Evolutionary conservation across 1,284 basidiomycete genomes (phyloP).

Genomic region (Tilletiaria anomala): DNA sequence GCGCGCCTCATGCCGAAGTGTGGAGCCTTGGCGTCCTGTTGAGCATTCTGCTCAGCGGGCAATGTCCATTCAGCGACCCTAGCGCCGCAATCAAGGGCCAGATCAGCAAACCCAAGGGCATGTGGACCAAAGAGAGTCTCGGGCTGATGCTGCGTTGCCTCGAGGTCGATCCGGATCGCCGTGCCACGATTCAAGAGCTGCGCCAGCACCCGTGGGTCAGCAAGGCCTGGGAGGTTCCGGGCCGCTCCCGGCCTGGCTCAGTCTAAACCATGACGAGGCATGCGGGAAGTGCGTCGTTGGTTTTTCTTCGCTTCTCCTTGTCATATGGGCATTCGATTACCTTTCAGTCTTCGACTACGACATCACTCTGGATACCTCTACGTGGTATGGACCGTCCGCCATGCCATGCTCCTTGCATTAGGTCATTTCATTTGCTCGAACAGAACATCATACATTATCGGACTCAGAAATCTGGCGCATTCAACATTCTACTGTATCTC

Average conservation of each 20-base stretch:
- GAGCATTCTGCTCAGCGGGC: constrained; percentile 68
- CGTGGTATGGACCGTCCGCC: too few relatives aligned
- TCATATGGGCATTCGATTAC: too few relatives aligned
- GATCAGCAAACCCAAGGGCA: constrained; percentile 30
- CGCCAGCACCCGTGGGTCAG: constrained; percentile 59
- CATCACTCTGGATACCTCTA: constrained; percentile 2
- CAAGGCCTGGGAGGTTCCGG: constrained; percentile 11
- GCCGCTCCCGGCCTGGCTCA: too few relatives aligned
- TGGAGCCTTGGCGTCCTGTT: constrained; percentile 85
- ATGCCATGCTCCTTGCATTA: too few relatives aligned
- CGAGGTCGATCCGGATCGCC: constrained; percentile 53
- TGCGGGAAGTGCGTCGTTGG: too few relatives aligned
- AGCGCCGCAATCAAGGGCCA: constrained; percentile 51
- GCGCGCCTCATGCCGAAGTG: constrained; percentile 62
- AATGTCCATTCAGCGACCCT: constrained; percentile 66
- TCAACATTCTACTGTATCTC: too few relatives aligned
- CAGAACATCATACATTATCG: too few relatives aligned
- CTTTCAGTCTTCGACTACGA: too few relatives aligned
- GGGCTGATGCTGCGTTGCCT: constrained; percentile 60
- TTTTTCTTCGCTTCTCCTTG: too few relatives aligned
- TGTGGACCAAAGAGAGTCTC: constrained; percentile 35
- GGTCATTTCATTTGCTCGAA: too few relatives aligned
- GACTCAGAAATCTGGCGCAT: too few relatives aligned
- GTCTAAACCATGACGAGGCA: too few relatives aligned
- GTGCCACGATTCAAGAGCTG: constrained; percentile 60